Evolutionary conservation across 2,329 filamentous ascomycete genomes (phyloP), one percentile per base, ranked within the genome.

Genomic region (Samsoniella hepiali): DNA sequence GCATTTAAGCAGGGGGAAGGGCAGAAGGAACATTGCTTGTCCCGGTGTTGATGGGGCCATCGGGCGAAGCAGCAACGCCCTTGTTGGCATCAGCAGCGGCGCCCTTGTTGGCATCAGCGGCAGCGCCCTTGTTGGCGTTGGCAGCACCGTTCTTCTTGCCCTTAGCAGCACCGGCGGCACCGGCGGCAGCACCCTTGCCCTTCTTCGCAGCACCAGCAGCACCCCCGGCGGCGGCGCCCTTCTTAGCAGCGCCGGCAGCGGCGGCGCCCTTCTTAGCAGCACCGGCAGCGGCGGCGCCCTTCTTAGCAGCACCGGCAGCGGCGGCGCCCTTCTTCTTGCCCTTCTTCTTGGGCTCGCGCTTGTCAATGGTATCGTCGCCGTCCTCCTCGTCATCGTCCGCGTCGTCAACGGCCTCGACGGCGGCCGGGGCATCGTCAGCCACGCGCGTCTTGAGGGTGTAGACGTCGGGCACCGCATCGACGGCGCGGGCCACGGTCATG

Each of bases 381-480:
- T 34, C 55, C 3, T 44, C 36, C 8, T 61, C 47, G 9, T 54
- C 58, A 3, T 61, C 49, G 31, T 61, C 47, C n/a, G 31, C 55
- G n/a, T 15, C 55, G 55, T 58, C 42, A 8, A 29, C 27, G 42
- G 29, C 22, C 27, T 45, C 42, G 31, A 36, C 42, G 40, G 15
- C 55, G 8, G 17, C 3, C 15, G 40, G 6, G 34, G n/a, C 29
- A 1, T 34, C 27, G 17, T 60, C 36, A 8, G 58, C 45, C 31
- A 9, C 58, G 3, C 49, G 47, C 5, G 58, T 17, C 17, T 53
- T 45, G 27, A 61, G 13, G 11, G 49, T 44, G n/a, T 44, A 61
- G 5, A 34, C 17, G 5, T 60, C 29, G 2, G 47, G 29, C 8
- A 54, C 47, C 1, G 11, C 58, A 11, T 38, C 58, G 32, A 5